Conservation (phyloP, 2,329 filamentous ascomycete genomes). For the Calonectria ilicicola region DNA sequence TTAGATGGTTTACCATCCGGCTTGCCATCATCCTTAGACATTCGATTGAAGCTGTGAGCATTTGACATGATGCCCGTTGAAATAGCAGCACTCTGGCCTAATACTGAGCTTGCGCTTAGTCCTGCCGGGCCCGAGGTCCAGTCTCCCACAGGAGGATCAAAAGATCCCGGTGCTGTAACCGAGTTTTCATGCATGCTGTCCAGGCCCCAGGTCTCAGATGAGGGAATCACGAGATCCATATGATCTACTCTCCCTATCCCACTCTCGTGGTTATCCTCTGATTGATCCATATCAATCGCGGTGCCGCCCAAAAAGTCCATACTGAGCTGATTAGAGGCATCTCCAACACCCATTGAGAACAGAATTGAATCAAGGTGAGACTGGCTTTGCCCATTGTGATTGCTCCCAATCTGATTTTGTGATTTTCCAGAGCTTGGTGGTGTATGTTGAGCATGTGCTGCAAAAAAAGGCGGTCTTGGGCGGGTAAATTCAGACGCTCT, state of each 20-base stretch:
- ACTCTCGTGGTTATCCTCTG: constrained; percentile 24
- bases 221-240: constrained; percentile 42
- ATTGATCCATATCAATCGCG: constrained; percentile 43
- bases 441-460: constrained; percentile 30
- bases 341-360: constrained; percentile 40
- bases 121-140: constrained; percentile 44
- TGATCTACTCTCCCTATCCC: constrained; percentile 33
- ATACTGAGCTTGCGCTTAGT: constrained; percentile 44
- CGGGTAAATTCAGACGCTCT: constrained; percentile 47
- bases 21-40: constrained; percentile 22
- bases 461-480: constrained; percentile 45
- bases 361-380: constrained; percentile 41
- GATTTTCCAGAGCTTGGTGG: constrained; percentile 33
- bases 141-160: constrained; percentile 41
- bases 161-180: constrained; percentile 30
- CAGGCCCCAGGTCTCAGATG: constrained; percentile 44
- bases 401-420: constrained; percentile 20
- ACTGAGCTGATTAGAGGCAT: constrained; percentile 38
- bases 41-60: constrained; percentile 20
- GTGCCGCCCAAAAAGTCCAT: constrained; percentile 45
- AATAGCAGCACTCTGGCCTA: constrained; percentile 41
- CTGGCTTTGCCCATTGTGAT: constrained; percentile 28
- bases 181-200: constrained; percentile 36
- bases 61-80: constrained; percentile 41
- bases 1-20: not conserved